Conservation (phyloP, 2,329 filamentous ascomycete genomes). For the Metarhizium rileyi region DNA sequence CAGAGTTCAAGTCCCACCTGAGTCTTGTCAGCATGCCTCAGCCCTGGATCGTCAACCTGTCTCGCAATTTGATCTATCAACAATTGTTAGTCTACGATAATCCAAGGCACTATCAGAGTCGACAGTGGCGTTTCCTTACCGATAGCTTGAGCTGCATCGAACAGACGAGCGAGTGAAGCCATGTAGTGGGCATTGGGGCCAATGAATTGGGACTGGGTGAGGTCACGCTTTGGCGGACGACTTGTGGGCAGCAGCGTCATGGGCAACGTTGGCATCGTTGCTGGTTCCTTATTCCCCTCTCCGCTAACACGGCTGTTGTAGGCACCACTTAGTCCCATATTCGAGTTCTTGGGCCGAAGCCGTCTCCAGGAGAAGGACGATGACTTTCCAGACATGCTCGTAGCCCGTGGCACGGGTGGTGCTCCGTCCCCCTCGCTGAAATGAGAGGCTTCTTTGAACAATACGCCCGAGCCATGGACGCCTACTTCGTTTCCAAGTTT, state of each 20-base stretch:
- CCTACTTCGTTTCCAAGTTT: constrained; percentile 93
- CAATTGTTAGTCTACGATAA: constrained; percentile 1
- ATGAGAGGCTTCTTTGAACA: constrained; percentile 63
- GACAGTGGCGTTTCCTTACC: constrained; percentile 46
- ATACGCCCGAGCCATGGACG: constrained; percentile 57
- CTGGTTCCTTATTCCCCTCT: constrained; percentile 24
- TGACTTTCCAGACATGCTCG: constrained; percentile 58
- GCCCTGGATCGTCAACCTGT: constrained; percentile 88
- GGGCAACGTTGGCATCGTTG: constrained; percentile 61
- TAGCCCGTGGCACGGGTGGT: constrained; percentile 38
- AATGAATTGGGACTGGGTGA: constrained; percentile 58
- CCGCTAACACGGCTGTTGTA: constrained; percentile 27
- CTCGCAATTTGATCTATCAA: constrained; percentile 83
- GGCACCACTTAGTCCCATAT: constrained; percentile 43
- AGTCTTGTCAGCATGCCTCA: constrained; percentile 84
- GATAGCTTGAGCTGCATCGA: constrained; percentile 85
- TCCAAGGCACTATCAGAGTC: background rate
- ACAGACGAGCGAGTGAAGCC: constrained; percentile 78
- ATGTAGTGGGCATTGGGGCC: constrained; percentile 89
- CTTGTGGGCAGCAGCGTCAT: constrained; percentile 61
- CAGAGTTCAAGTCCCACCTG: constrained; percentile 92
- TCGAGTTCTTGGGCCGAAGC: constrained; percentile 80
- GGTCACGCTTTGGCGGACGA: constrained; percentile 61
- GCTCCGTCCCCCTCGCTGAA: constrained; percentile 35
- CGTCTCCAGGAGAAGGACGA: constrained; percentile 78